Conservation (phyloP, 2,329 filamentous ascomycete species). For the Ascochyta lentis region DNA sequence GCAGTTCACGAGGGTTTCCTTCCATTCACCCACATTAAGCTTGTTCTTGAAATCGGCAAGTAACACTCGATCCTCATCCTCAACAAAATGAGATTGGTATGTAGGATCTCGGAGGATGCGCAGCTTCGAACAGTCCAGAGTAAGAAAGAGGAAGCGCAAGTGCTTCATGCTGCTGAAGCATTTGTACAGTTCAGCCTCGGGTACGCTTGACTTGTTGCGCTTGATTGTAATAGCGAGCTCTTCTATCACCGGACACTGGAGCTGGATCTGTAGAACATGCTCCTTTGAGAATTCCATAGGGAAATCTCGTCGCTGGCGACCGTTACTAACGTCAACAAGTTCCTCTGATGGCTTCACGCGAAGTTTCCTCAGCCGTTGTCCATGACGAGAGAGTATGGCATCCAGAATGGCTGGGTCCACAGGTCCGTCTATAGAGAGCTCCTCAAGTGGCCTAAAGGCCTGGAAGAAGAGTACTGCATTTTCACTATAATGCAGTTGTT, state of each 20-base stretch:
- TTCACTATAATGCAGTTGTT: slow-evolving; percentile 25
- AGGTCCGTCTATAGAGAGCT: slow-evolving; percentile 21
- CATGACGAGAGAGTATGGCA: slow-evolving; percentile 18
- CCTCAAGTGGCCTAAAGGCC: slow-evolving; percentile 22
- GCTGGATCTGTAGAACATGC: slow-evolving; percentile 20
- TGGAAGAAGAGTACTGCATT: slow-evolving; percentile 28
- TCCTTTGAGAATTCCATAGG: slow-evolving; percentile 25
- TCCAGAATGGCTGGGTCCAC: slow-evolving; percentile 22
- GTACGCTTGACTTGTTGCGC: slow-evolving; percentile 25
- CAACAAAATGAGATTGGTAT: slow-evolving; percentile 20
- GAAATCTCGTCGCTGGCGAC: slow-evolving; percentile 17
- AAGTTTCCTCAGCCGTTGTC: background rate
- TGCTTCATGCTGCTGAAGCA: slow-evolving; percentile 21
- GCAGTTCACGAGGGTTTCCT: slow-evolving; percentile 26
- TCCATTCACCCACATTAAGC: slow-evolving; percentile 18
- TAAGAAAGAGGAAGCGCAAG: slow-evolving; percentile 24
- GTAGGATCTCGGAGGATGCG: slow-evolving; percentile 15
- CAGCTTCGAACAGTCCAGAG: slow-evolving; percentile 22
- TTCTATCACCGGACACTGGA: slow-evolving; percentile 20
- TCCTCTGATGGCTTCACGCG: too few relatives aligned
- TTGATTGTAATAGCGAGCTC: slow-evolving; percentile 27
- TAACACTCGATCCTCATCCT: slow-evolving; percentile 8
- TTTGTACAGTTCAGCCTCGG: slow-evolving; percentile 25
- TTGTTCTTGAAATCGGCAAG: background rate
- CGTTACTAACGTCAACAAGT: background rate